Evolutionary conservation across 345 rosid species (phyloP).

Genomic region (Raphanus sativus): DNA sequence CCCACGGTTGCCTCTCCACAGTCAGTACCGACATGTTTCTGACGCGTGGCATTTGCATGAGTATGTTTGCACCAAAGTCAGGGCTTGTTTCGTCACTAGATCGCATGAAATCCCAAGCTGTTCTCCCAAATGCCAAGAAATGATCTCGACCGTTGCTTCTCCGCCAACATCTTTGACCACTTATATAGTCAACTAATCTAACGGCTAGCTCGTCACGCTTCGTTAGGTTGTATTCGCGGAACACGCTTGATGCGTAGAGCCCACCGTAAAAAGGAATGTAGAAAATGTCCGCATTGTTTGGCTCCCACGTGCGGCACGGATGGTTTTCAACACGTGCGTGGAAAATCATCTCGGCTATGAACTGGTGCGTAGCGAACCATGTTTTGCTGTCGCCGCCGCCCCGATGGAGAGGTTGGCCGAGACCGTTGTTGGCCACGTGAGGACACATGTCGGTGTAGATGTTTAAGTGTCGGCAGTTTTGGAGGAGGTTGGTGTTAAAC

Average conservation of each 20-base stretch:
- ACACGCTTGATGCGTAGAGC: constrained; percentile 50
- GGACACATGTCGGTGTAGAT: constrained; percentile 62
- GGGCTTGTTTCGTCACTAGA: neutral
- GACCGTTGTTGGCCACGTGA: constrained; percentile 43
- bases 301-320: constrained; percentile 52
- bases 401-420: constrained; percentile 45
- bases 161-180: constrained; percentile 45
- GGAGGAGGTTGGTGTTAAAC: constrained; percentile 44
- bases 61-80: constrained; percentile 53
- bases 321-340: constrained; percentile 49
- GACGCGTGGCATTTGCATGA: constrained; percentile 53
- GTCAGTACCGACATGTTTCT: constrained; percentile 56
- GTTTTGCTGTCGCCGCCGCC: neutral
- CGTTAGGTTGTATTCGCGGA: constrained; percentile 49
- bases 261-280: constrained; percentile 60
- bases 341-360: constrained; percentile 54
- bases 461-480: constrained; percentile 42
- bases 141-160: constrained; percentile 58
- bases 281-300: constrained; percentile 47
- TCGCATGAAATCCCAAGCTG: constrained; percentile 60
- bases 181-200: constrained; percentile 35
- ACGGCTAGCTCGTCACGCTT: constrained; percentile 44
- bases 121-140: constrained; percentile 53
- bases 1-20: constrained; percentile 49
- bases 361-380: constrained; percentile 54